A percentile compares a stretch with the other conserved stretches of the same genome.
Conservation (phyloP, 495 filamentous ascomycete genomes). For the Achaetomiella virescens region DNA sequence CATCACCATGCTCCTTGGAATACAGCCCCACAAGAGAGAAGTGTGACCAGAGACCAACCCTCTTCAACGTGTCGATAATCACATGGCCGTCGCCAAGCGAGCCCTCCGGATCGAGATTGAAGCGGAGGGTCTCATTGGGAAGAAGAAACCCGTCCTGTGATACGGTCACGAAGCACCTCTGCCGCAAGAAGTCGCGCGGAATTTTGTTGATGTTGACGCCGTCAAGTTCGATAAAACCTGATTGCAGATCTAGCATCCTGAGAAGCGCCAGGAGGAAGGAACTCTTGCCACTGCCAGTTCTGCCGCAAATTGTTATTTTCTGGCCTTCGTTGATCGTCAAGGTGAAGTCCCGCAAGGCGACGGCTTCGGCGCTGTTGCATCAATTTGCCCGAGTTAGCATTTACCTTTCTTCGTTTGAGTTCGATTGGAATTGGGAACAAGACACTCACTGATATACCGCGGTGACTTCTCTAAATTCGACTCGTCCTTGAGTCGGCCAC, state of each 20-base stretch:
- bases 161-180: slow-evolving; percentile 35
- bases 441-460: background rate
- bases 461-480: slow-evolving; percentile 22
- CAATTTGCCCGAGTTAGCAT: background rate
- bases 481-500: slow-evolving; percentile 31
- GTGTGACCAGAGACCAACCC: slow-evolving; percentile 15
- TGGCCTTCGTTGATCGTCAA: slow-evolving; percentile 33
- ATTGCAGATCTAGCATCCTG: slow-evolving; percentile 25
- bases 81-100: background rate
- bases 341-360: slow-evolving; percentile 28
- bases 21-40: background rate
- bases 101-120: slow-evolving; percentile 20
- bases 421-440: background rate
- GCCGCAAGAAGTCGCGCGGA: slow-evolving; percentile 22
- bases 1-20: background rate
- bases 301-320: slow-evolving; percentile 28
- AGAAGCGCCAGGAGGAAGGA: slow-evolving; percentile 34
- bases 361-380: slow-evolving; percentile 11
- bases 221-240: slow-evolving; percentile 31
- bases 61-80: slow-evolving; percentile 12
- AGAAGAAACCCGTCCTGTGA: slow-evolving; percentile 41
- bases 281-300: slow-evolving; percentile 37
- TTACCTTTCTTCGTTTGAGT: background rate
- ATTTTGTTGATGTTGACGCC: slow-evolving; percentile 28
- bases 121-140: slow-evolving; percentile 23